phyloP scores from a whole-genome alignment of 129 eudicot species.

The Pseudognaphalium luteoalbum region DNA sequence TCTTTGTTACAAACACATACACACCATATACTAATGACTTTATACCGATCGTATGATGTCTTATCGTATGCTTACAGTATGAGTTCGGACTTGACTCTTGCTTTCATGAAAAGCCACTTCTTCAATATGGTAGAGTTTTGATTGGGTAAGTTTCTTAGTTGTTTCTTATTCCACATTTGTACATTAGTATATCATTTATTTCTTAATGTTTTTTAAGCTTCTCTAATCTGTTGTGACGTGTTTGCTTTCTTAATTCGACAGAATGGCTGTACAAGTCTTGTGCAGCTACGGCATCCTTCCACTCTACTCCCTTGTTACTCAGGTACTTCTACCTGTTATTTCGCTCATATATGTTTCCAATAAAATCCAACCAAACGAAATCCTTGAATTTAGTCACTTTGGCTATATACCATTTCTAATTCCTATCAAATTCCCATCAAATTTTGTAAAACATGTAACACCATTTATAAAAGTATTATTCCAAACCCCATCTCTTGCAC shows the following conservation, averaged over 20 bases:
- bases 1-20: neutral
- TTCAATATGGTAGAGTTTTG: conserved; percentile 50
- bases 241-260: conserved; percentile 16
- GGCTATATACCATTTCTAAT: too few species aligned
- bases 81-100: conserved; percentile 87
- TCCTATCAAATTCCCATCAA: too few species aligned
- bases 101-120: conserved; percentile 48
- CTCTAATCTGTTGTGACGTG: conserved; percentile 5
- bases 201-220: neutral
- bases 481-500: too few species aligned
- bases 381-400: too few species aligned
- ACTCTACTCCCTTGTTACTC: conserved; percentile 84
- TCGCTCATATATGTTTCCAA: neutral
- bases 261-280: conserved; percentile 48
- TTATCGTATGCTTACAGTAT: conserved; percentile 54
- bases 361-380: neutral
- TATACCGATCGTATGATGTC: neutral
- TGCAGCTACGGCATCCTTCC: conserved; percentile 94
- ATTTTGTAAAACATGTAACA: too few species aligned
- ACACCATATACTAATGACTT: neutral
- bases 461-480: too few species aligned
- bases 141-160: conserved; percentile 60
- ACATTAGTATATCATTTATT: neutral
- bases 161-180: conserved; percentile 2
- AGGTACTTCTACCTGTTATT: conserved; percentile 42